Evolutionary conservation across 2,329 filamentous ascomycete species (phyloP), one percentile per base, ranked within the genome.

Genomic region (Leptographium radiaticola): DNA sequence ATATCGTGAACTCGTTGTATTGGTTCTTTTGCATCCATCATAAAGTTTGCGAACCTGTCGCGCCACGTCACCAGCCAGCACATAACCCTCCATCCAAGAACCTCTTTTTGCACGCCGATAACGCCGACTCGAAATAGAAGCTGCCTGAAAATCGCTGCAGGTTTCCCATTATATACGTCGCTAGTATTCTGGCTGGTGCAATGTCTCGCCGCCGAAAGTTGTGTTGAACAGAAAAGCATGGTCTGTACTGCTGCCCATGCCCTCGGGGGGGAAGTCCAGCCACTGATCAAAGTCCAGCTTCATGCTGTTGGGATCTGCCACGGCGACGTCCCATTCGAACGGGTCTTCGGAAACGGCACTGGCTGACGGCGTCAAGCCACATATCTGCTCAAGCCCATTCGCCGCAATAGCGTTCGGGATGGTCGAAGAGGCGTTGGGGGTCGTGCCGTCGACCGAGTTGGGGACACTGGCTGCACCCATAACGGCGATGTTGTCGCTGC

Each of bases 281-380:
- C 76, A 81, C 59, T 80, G 75, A 55, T 79, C 76, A 52, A 80
- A 76, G 53, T 81, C 76, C 55, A 80, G 73, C 56, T 77, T 76
- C 10, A 74, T 72, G 44, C 7, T 71, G 45, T 43, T 53, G 13
- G 54, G 50, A 11, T 56, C 55, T 0, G 44, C 74, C 16, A 74
- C 68, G 5, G 77, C 67, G 20, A 72, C 71, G 58, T 75, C 74
- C 75, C 75, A 79, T 58, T 79, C 75, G 54, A 79, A 75, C 25
- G 67, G 61, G 10, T 70, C 69, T 30, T 75, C 73, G 2, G 71
- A 72, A 3, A 53, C 49, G 53, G 67, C 71, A 57, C 71, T 74
- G 3, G 69, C 69, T 44, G 71, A 74, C 2, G 74, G 74, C 33
- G 73, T 75, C 53, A 74, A 59, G 8, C 66, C 67, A 13, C 67